phyloP scores from a whole-genome alignment of 129 eudicot species.

The Solidago caesia region DNA sequence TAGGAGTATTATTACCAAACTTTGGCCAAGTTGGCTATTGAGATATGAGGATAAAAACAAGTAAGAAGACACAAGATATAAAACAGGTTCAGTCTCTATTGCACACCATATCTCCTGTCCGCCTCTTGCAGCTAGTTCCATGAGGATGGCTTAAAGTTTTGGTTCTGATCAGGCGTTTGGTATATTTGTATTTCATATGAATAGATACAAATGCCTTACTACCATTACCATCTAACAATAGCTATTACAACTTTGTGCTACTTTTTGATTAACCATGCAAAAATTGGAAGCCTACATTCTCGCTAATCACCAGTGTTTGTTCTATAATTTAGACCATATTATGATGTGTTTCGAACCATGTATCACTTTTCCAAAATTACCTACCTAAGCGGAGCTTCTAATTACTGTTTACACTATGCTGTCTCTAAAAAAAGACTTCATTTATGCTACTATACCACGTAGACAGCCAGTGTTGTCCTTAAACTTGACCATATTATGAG shows the following conservation, averaged over 20 bases:
- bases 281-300: not conserved
- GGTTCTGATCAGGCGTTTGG: too few relatives aligned
- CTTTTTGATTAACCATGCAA: not conserved
- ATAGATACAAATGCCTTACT: not conserved
- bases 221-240: not conserved
- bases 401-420: too few relatives aligned
- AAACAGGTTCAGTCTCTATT: not conserved
- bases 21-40: slow-evolving; percentile 13
- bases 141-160: too few relatives aligned
- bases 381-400: too few relatives aligned
- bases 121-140: not conserved
- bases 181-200: not conserved
- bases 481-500: not conserved
- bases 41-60: not conserved
- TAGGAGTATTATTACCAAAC: not conserved
- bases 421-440: not conserved
- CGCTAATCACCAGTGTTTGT: too few relatives aligned
- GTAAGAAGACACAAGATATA: not conserved
- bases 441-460: not conserved
- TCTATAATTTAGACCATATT: too few relatives aligned
- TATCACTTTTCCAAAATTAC: too few relatives aligned
- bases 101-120: not conserved
- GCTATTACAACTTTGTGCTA: not conserved
- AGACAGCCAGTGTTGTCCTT: not conserved
- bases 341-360: too few relatives aligned